phyloP scores from a whole-genome alignment of 2,329 filamentous ascomycete species.

The Penicillium concentricum region DNA sequence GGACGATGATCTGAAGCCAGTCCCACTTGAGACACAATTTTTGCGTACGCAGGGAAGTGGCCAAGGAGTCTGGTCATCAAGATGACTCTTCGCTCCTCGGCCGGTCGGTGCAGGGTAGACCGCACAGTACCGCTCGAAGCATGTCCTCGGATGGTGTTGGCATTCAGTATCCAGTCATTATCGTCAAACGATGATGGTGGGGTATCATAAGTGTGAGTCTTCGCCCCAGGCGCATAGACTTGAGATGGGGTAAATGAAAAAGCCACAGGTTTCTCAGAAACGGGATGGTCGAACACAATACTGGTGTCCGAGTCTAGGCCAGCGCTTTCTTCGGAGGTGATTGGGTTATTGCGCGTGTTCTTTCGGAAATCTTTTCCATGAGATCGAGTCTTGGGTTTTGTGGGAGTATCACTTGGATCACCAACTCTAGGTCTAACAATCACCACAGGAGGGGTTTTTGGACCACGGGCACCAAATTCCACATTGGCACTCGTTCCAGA shows the following conservation, averaged over 20 bases:
- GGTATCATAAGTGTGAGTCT: conserved; percentile 23
- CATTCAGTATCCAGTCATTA: conserved; percentile 14
- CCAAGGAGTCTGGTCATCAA: conserved; percentile 34
- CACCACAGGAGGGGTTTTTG: neutral
- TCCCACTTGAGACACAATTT: conserved; percentile 27
- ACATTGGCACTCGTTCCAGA: neutral
- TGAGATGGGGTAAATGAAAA: conserved; percentile 30
- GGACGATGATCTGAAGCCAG: conserved; percentile 7
- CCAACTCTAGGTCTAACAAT: neutral
- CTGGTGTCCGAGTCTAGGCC: conserved; percentile 33
- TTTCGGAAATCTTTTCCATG: neutral
- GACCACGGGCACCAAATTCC: neutral
- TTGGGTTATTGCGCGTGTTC: conserved; percentile 10
- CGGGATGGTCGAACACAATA: conserved; percentile 32
- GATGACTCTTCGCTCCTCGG: conserved; percentile 29
- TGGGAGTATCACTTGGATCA: conserved; percentile 1
- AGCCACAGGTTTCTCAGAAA: conserved; percentile 15
- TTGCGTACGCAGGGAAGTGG: conserved; percentile 37
- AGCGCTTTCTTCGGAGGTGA: conserved; percentile 27
- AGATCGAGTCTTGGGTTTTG: conserved; percentile 4
- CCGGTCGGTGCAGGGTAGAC: conserved; percentile 25
- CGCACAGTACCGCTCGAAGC: conserved; percentile 17
- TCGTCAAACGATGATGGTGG: conserved; percentile 41
- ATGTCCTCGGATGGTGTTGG: conserved; percentile 17
- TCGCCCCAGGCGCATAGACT: conserved; percentile 20